A percentile compares a stretch with the other conserved stretches of the same genome.
Evolutionary conservation across 345 rosid species (phyloP).

Genomic region (Jatropha curcas): DNA sequence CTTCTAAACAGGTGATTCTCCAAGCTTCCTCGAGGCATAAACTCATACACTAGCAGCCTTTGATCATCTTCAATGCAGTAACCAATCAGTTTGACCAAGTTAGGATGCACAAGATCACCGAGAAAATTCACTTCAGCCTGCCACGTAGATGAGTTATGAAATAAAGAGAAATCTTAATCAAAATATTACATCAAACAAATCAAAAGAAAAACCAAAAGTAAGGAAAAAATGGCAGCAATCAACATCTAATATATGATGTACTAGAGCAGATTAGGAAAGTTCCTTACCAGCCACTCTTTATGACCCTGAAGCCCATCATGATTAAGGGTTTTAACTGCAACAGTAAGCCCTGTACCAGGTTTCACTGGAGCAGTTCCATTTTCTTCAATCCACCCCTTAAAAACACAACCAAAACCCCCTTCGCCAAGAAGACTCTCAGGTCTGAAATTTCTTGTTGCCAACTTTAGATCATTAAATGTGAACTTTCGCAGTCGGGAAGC

Average conservation of each 20-base stretch:
- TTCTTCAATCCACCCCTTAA: conserved; percentile 97
- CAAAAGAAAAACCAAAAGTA: neutral
- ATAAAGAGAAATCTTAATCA: conserved; percentile 10
- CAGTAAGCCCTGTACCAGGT: conserved; percentile 97
- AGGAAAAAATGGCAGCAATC: neutral
- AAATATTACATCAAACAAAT: neutral
- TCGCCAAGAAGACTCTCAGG: conserved; percentile 98
- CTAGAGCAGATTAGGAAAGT: conserved; percentile 14
- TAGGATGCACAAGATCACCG: conserved; percentile 92
- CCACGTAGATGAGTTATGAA: conserved; percentile 8
- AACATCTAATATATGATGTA: neutral
- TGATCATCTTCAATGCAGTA: conserved; percentile 94
- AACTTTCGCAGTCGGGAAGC: conserved; percentile 81
- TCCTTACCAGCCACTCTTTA: conserved; percentile 93
- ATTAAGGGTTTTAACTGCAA: conserved; percentile 94
- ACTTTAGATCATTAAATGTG: conserved; percentile 84
- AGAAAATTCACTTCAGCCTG: conserved; percentile 95
- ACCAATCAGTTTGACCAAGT: conserved; percentile 88
- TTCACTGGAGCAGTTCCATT: conserved; percentile 97
- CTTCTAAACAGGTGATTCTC: conserved; percentile 98
- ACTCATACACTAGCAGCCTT: conserved; percentile 89
- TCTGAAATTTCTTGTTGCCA: conserved; percentile 92
- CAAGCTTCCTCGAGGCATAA: conserved; percentile 96
- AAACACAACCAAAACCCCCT: conserved; percentile 98
- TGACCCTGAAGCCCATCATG: conserved; percentile 99